phyloP scores from a whole-genome alignment of 1,139 yeast genomes.

The Yamadazyma dendronema region DNA sequence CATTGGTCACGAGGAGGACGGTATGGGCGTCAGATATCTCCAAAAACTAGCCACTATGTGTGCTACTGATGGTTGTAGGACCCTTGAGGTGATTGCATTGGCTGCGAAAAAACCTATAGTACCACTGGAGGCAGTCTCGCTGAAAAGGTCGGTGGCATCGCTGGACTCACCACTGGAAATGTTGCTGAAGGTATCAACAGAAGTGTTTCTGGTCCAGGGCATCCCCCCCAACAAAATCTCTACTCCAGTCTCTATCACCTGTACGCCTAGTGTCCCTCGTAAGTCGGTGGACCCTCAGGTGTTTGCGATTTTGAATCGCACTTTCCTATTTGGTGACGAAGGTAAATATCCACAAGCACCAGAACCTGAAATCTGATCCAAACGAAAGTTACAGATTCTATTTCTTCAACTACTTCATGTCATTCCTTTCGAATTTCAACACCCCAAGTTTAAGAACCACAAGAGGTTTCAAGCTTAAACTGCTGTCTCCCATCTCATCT shows the following conservation, averaged over 20 bases:
- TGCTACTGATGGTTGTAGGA: not conserved
- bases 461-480: constrained; percentile 51
- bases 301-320: not conserved
- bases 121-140: no score
- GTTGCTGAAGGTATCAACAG: no score
- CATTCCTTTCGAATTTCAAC: constrained; percentile 52
- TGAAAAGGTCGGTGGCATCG: no score
- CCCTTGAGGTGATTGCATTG: not conserved
- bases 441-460: constrained; percentile 55
- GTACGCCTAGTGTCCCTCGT: no score
- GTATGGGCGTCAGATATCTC: not conserved
- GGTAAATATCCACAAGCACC: constrained; percentile 1
- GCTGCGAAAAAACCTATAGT: no score
- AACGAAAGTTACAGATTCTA: not conserved
- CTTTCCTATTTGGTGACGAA: not conserved
- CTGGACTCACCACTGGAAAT: no score
- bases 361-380: not conserved
- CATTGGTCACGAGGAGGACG: not conserved
- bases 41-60: not conserved
- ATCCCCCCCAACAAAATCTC: no score
- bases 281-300: no score
- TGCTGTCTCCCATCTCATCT: constrained; percentile 40
- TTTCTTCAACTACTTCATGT: constrained; percentile 8
- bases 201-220: no score
- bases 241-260: no score